Conservation (phyloP, 169 alveolate species). For the Babesia ovis region DNA sequence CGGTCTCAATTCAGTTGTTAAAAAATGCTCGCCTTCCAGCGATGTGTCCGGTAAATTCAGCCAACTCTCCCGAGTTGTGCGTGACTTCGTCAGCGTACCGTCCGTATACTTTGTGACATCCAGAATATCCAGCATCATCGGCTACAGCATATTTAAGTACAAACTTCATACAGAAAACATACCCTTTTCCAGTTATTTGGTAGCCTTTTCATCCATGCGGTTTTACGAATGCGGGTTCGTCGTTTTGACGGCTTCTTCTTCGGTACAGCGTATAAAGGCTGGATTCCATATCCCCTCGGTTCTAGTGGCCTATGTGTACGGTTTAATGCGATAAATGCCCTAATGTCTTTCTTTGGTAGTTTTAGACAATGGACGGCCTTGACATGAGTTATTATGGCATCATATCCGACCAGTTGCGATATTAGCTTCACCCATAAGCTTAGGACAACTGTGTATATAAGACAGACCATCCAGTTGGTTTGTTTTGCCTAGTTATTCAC, state of each 20-base stretch:
- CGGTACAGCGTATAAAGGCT: conserved; percentile 72
- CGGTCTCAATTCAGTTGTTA: conserved; percentile 56
- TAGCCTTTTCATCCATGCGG: conserved; percentile 81
- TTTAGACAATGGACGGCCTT: neutral
- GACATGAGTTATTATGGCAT: neutral
- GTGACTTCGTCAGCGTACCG: conserved; percentile 64
- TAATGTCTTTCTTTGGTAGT: neutral
- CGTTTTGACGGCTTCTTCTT: conserved; percentile 80
- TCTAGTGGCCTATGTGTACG: neutral
- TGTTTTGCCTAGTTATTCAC: neutral
- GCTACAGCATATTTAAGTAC: conserved; percentile 20
- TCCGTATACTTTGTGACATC: conserved; percentile 61
- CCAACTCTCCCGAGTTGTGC: conserved; percentile 78
- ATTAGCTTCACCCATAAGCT: neutral
- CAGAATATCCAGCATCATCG: conserved; percentile 66
- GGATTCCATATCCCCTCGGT: neutral
- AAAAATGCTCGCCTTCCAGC: conserved; percentile 73
- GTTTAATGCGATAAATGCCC: neutral
- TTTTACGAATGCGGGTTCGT: conserved; percentile 74
- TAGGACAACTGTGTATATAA: neutral
- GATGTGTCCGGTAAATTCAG: conserved; percentile 76
- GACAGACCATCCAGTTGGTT: neutral
- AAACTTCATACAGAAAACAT: conserved; percentile 12
- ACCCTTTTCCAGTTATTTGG: conserved; percentile 74
- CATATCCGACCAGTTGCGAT: neutral